Evolutionary conservation across 2,329 filamentous ascomycete species (phyloP).

Genomic region (Cordyceps cateniannulata): DNA sequence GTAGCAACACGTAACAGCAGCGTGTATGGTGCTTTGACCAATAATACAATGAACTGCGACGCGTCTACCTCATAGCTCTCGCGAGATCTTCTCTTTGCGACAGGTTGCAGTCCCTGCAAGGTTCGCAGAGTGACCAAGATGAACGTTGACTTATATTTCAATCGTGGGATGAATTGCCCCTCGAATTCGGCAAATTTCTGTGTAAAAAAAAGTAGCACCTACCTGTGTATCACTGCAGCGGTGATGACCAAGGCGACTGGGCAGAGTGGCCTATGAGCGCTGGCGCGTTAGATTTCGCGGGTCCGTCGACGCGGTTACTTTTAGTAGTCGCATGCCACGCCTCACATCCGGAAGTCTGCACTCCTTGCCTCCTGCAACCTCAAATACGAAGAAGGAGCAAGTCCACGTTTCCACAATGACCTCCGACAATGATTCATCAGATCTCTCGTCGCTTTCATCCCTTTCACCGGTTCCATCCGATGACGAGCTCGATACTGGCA

Average conservation of each 20-base stretch:
- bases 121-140: neutral
- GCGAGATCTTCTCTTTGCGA: neutral
- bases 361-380: constrained; percentile 25
- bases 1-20: neutral
- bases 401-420: constrained; percentile 40
- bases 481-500: constrained; percentile 43
- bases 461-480: constrained; percentile 39
- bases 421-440: constrained; percentile 56
- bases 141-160: neutral
- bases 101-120: neutral
- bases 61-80: neutral
- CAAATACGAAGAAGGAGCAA: constrained; percentile 24
- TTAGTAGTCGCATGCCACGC: constrained; percentile 16
- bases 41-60: neutral
- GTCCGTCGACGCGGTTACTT: constrained; percentile 17
- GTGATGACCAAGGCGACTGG: neutral
- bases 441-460: constrained; percentile 53
- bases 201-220: constrained; percentile 1
- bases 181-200: neutral
- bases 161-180: neutral
- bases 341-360: constrained; percentile 6
- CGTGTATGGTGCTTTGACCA: neutral
- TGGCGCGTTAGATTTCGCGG: constrained; percentile 22
- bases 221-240: constrained; percentile 8
- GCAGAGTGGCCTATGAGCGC: constrained; percentile 10